These are phyloP conservation scores for Penicillium sclerotiorum DNA, from an alignment of 2,329 filamentous ascomycete genomes.

Conservation along the genomic window DNA sequence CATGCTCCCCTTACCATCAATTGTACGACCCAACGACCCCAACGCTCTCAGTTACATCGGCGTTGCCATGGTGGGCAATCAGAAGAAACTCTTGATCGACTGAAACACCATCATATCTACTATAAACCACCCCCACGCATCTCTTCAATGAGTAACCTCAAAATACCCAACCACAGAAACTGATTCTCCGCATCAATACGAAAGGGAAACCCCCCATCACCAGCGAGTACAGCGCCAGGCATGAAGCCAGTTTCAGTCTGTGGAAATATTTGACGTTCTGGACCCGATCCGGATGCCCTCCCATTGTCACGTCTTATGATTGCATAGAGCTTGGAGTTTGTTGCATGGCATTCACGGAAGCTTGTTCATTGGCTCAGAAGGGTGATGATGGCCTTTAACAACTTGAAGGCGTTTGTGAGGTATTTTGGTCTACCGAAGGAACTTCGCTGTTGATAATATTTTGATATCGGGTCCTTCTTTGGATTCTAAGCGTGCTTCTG, in stretches of 20 bases:
- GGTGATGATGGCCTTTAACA: conserved; percentile 20
- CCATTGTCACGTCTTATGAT: conserved; percentile 36
- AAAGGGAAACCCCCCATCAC: neutral
- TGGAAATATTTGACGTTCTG: conserved; percentile 1
- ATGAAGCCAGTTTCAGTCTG: neutral
- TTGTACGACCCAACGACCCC: conserved; percentile 76
- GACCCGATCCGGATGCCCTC: conserved; percentile 1
- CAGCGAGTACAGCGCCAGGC: neutral
- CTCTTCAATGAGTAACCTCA: conserved; percentile 3
- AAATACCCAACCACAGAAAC: conserved; percentile 22
- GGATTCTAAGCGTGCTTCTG: too few relatives aligned
- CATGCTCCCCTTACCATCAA: conserved; percentile 82
- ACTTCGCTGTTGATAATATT: too few relatives aligned
- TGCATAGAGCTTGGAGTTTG: conserved; percentile 41
- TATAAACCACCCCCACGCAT: neutral
- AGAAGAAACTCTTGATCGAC: conserved; percentile 67
- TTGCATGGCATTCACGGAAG: conserved; percentile 32
- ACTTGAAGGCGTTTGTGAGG: conserved; percentile 3
- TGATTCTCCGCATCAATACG: conserved; percentile 5
- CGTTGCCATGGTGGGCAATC: conserved; percentile 64
- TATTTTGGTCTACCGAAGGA: too few relatives aligned
- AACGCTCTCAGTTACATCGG: conserved; percentile 63
- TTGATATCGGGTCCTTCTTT: too few relatives aligned
- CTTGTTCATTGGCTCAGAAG: conserved; percentile 23
- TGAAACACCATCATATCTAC: conserved; percentile 46